A percentile compares a stretch with the other conserved stretches of the same genome.
Conservation (phyloP, 139 green algal genomes). For the Marvania coccoides region DNA sequence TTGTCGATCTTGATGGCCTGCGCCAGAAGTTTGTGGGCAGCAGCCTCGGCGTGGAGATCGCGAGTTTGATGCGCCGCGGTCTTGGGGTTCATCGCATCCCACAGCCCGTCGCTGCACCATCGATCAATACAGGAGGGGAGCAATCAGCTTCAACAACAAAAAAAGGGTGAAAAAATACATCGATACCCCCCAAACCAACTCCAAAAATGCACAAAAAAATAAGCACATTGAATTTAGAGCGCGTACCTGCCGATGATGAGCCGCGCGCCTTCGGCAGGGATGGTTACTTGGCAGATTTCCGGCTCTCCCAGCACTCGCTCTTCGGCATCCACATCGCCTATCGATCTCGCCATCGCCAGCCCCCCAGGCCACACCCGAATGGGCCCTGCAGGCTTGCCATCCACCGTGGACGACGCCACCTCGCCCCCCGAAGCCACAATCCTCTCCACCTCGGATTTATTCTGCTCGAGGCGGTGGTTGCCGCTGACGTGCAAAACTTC, state of each 20-base stretch:
- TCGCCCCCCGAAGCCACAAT: slow-evolving; percentile 43
- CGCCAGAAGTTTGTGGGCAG: slow-evolving; percentile 40
- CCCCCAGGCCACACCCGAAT: slow-evolving; percentile 85
- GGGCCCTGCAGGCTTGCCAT: slow-evolving; percentile 47
- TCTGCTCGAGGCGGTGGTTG: slow-evolving; percentile 68
- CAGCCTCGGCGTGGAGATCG: slow-evolving; percentile 36
- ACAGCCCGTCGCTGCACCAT: slow-evolving; percentile 88
- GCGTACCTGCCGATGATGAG: slow-evolving; percentile 82
- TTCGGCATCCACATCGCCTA: slow-evolving; percentile 66
- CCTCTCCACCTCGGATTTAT: slow-evolving; percentile 55
- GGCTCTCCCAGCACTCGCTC: slow-evolving; percentile 32
- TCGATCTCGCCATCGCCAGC: slow-evolving; percentile 74
- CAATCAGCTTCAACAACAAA: too few species aligned
- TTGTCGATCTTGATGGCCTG: slow-evolving; percentile 37
- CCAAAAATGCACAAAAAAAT: too few species aligned
- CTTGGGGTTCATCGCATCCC: slow-evolving; percentile 75
- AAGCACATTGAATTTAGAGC: too few species aligned
- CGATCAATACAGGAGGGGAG: too few species aligned
- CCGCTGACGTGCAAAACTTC: slow-evolving; percentile 55
- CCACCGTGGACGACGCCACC: slow-evolving; percentile 19
- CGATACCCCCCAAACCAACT: too few species aligned
- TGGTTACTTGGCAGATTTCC: slow-evolving; percentile 55
- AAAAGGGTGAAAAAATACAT: too few species aligned
- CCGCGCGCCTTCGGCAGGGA: slow-evolving; percentile 66
- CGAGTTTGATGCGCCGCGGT: slow-evolving; percentile 39